Base-by-base conservation (phyloP, 148 eudicot species). In the Beta vulgaris region DNA sequence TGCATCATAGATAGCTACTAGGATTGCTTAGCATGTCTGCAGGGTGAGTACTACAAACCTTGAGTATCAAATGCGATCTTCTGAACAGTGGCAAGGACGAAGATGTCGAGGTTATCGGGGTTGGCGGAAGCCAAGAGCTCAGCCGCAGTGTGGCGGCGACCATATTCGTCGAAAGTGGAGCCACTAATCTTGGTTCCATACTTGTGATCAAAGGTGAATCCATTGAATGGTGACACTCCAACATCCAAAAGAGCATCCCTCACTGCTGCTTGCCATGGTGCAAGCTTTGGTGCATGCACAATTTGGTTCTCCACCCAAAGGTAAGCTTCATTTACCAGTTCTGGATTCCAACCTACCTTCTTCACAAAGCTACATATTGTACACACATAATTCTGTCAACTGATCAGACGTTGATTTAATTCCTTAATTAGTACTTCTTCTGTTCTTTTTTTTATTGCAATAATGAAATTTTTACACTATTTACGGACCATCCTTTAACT, bases 101-200 rank as follows among this genome's bases (percentile, higher is more conserved):
- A 61, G 74, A 92, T 93, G 10, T 62, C 34, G 35, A 91, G 81
- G 16, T 89, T 89, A 8, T 85, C 37, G 15, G 89, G 86, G 66
- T 92, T 78, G 11, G 85, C 93, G 0, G 93, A 86, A 42, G 84
- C 82, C 23, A 93, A 81, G 58, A 95, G 81, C 81, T 95, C 96
- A 15, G 94, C 99, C 7, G 97, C 91, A 7, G 92, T 85, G 84
- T 88, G 96, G 32, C 98, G 93, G 29, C 82, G 90, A 10, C 96
- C 98, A 61, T 67, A 74, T 48, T 81, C 42, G 39, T 90, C 96
- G 58, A 95, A 92, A 40, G 88, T 90, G 40, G 96, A 92, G 26
- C 98, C 98, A 11, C 98, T 97, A 53, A 95, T 89, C 79, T 95
- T 95, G 71, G 98, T 92, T 42, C 98, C 98, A 35, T 86, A 91